Evolutionary conservation across 1,139 yeast genomes (phyloP).

Genomic region (Spencermartinsiella ligniputridi): DNA sequence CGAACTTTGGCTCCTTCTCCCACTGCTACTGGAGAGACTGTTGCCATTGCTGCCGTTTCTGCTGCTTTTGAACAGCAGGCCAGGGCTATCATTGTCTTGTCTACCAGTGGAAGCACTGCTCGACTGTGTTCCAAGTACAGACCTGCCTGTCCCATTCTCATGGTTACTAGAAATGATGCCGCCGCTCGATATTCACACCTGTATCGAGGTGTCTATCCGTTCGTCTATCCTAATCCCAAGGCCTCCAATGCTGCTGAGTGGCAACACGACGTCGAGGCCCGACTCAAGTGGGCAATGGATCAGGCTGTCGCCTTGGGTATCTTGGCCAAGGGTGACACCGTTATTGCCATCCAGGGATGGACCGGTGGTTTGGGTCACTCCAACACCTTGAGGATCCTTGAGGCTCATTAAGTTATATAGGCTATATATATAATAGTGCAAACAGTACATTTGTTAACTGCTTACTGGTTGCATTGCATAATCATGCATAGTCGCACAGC

Average conservation of each 20-base stretch:
- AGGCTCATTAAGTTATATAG: slow-evolving; percentile 17
- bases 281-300: slow-evolving; percentile 90
- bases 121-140: slow-evolving; percentile 96
- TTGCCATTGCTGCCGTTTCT: slow-evolving; percentile 95
- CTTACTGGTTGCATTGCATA: too few species aligned
- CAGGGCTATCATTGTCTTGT: slow-evolving; percentile 92
- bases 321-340: slow-evolving; percentile 80
- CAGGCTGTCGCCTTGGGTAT: slow-evolving; percentile 88
- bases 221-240: slow-evolving; percentile 65
- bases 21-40: slow-evolving; percentile 91
- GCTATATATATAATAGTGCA: background rate
- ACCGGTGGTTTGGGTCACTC: slow-evolving; percentile 98
- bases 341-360: slow-evolving; percentile 98
- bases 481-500: too few species aligned
- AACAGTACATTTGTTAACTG: background rate
- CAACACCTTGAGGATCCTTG: slow-evolving; percentile 79
- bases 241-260: slow-evolving; percentile 61
- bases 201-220: slow-evolving; percentile 98
- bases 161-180: slow-evolving; percentile 93
- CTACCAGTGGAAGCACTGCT: slow-evolving; percentile 93
- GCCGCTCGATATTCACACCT: slow-evolving; percentile 94
- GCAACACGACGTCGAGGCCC: slow-evolving; percentile 94
- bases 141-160: slow-evolving; percentile 95
- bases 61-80: slow-evolving; percentile 96
- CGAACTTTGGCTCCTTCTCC: slow-evolving; percentile 84